A percentile compares a stretch with the other conserved stretches of the same genome.
These are phyloP conservation scores for Lophiostoma macrostomum DNA, from an alignment of 495 filamentous ascomycete genomes.

Conservation along the genomic window DNA sequence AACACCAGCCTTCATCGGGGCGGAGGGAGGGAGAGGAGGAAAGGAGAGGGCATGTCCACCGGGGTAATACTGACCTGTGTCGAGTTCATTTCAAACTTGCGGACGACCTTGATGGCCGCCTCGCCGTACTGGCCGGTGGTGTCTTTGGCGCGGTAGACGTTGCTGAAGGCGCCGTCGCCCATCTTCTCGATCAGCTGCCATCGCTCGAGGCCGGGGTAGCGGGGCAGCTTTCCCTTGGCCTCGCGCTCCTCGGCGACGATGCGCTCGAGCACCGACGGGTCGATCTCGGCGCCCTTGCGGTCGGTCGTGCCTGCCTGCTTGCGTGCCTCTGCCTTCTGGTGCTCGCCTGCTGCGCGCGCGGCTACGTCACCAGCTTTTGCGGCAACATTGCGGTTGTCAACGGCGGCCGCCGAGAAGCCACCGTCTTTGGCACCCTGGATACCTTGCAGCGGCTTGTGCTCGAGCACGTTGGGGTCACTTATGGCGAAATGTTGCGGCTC, in stretches of 20 bases:
- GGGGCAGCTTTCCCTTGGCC: conserved; percentile 78
- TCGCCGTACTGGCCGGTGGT: conserved; percentile 64
- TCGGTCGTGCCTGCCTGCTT: conserved; percentile 41
- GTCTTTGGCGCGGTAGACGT: conserved; percentile 89
- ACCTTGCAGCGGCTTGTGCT: conserved; percentile 45
- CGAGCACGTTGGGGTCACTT: conserved; percentile 49
- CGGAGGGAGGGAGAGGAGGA: conserved; percentile 27
- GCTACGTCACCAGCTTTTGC: conserved; percentile 61
- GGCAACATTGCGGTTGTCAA: conserved; percentile 59
- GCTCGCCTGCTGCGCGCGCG: conserved; percentile 51
- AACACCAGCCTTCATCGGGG: conserved; percentile 33
- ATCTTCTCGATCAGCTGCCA: conserved; percentile 94
- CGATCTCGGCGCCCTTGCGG: conserved; percentile 57
- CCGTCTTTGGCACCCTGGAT: conserved; percentile 35
- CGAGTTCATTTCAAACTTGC: conserved; percentile 98
- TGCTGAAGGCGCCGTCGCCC: conserved; percentile 98
- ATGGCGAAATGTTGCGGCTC: conserved; percentile 57
- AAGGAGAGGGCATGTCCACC: conserved; percentile 23
- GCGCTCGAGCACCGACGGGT: conserved; percentile 68
- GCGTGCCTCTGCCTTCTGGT: conserved; percentile 45
- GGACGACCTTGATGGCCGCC: conserved; percentile 96
- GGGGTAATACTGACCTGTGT: conserved; percentile 74
- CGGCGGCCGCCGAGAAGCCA: conserved; percentile 56
- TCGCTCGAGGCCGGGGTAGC: conserved; percentile 86
- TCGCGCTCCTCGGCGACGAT: conserved; percentile 89